Evolutionary conservation across 306 rosid genomes (phyloP).

Genomic region (Quercus robur): DNA sequence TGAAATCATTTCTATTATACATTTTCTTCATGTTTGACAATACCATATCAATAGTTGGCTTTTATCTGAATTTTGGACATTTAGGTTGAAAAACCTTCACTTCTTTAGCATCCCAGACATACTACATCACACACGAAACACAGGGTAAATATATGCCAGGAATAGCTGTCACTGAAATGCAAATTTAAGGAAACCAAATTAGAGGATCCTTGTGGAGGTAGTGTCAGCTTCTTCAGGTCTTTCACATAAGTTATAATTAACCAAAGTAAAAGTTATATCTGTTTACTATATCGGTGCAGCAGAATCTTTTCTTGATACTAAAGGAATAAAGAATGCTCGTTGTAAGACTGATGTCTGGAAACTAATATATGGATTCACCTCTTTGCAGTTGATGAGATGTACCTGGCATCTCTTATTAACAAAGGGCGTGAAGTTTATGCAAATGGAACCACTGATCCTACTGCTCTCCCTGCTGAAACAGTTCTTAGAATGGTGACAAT

Average conservation of each 20-base stretch:
- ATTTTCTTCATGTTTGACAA: not conserved
- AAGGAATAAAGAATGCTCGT: not conserved
- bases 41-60: conserved; percentile 1
- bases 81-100: not conserved
- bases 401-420: conserved; percentile 81
- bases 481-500: conserved; percentile 66
- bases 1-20: conserved; percentile 2
- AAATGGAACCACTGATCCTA: conserved; percentile 68
- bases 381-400: conserved; percentile 87
- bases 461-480: conserved; percentile 72
- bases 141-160: not conserved
- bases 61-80: conserved; percentile 1
- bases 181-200: not conserved
- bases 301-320: not conserved
- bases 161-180: not conserved
- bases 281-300: not conserved
- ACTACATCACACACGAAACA: not conserved
- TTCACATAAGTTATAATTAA: not conserved
- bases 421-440: conserved; percentile 69
- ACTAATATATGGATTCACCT: conserved; percentile 25
- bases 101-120: not conserved
- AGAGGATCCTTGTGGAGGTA: not conserved
- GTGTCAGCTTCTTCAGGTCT: not conserved
- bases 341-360: conserved; percentile 2
- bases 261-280: not conserved